phyloP scores from a whole-genome alignment of 805 yeast genomes.

The Jamesozyma piceae region DNA sequence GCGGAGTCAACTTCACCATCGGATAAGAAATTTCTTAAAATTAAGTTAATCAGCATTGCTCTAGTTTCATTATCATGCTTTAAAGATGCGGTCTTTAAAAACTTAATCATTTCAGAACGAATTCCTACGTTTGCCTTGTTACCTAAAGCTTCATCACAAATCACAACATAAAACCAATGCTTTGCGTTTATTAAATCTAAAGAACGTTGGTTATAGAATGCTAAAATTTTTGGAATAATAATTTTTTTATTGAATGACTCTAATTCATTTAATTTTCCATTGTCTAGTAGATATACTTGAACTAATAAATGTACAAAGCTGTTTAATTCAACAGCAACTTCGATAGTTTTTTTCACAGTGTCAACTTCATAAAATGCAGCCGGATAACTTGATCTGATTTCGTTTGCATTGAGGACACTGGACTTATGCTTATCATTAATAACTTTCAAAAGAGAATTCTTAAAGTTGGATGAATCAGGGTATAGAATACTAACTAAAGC shows the following conservation, averaged over 20 bases:
- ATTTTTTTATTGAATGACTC: conserved; percentile 45
- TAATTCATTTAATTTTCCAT: conserved; percentile 39
- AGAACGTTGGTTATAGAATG: conserved; percentile 66
- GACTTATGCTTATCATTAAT: conserved; percentile 31
- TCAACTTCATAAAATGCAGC: conserved; percentile 26
- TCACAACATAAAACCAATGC: conserved; percentile 82
- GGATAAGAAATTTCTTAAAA: conserved; percentile 69
- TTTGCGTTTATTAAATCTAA: conserved; percentile 82
- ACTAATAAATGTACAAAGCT: conserved; percentile 69
- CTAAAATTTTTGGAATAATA: conserved; percentile 40
- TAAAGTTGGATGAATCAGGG: conserved; percentile 40
- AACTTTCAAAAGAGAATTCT: conserved; percentile 34
- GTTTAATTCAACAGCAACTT: conserved; percentile 68
- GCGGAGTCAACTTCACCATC: conserved; percentile 82
- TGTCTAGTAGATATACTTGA: conserved; percentile 68
- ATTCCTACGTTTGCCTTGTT: conserved; percentile 28
- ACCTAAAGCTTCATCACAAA: conserved; percentile 58
- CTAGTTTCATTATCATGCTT: conserved; percentile 90
- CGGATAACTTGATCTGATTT: conserved; percentile 25
- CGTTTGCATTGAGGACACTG: conserved; percentile 30
- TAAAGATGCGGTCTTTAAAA: conserved; percentile 78
- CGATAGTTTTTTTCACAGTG: conserved; percentile 22
- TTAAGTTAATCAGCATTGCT: conserved; percentile 76
- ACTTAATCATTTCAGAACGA: conserved; percentile 60
- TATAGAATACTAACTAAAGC: conserved; percentile 47